Evolutionary conservation across 495 filamentous ascomycete genomes (phyloP), one percentile per base, ranked within the genome.

Genomic region (Aspergillus funiculosus): DNA sequence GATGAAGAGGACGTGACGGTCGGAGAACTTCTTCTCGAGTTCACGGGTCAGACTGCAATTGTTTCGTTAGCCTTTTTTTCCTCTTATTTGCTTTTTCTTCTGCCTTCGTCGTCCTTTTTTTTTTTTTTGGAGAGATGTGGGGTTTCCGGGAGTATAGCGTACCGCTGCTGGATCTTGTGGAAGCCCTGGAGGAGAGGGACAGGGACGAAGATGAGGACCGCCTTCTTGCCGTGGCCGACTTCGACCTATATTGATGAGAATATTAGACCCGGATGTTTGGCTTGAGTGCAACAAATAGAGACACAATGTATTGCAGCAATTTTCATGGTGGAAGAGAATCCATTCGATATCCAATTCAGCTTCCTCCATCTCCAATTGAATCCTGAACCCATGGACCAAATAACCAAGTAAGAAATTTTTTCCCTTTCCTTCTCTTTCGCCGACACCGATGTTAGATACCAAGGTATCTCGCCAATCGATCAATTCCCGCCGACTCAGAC

Each of bases 11-110:
- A 98, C 92, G 75, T 98, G 92, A 73, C 92, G 91, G 81, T 97
- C 92, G 56, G 92, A 95, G 87, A 98, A 98, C 79, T 97, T 98
- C 88, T 98, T 97, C 81, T 98, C 92, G 62, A 98, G 89, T 81
- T 98, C 92, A 73, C 92, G 92, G 74, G 92, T 97, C 58, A 98
- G 83, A 65, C 92, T 97, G 62, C 9, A 25, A 13, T 20, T 15
- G 42, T 38, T 22, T 22, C 35, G 29, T 62, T 41, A 57, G 48
- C 42, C 28, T 20, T 30, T 52, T 25, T 50, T 43, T 44, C 52
- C 28, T 10, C 32, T 30, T 49, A 46, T 37, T n/a, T 27, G 25
- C 2, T 37, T 29, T 30, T 31, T 24, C 34, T 52, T 39, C 20
- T n/a, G n/a, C n/a, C n/a, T n/a, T n/a, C n/a, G n/a, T 51, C 14